Conservation (phyloP, 1,284 basidiomycete species). For the Austroboletus niveus region DNA sequence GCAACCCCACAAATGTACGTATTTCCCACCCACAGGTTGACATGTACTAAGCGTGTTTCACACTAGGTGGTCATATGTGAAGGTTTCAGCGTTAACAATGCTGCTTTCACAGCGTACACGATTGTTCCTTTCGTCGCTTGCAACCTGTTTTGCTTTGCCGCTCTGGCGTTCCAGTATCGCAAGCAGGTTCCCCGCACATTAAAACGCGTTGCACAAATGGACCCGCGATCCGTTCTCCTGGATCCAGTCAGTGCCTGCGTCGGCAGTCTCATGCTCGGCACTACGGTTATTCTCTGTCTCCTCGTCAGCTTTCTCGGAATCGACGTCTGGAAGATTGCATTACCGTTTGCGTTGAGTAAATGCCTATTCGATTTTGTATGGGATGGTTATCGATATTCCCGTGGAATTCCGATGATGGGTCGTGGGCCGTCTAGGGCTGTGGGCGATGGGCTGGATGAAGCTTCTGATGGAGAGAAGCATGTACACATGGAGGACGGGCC, state of each 20-base stretch:
- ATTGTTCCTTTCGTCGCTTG: conserved; percentile 69
- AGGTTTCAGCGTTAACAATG: conserved; percentile 58
- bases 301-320: conserved; percentile 57
- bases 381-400: conserved; percentile 51
- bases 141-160: conserved; percentile 51
- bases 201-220: conserved; percentile 35
- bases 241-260: conserved; percentile 52
- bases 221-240: conserved; percentile 46
- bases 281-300: conserved; percentile 50
- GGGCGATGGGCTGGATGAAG: background rate
- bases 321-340: conserved; percentile 80
- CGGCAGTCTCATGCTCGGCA: conserved; percentile 48
- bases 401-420: conserved; percentile 21
- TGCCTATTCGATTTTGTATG: conserved; percentile 63
- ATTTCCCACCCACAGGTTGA: background rate
- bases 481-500: background rate
- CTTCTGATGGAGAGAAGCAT: background rate
- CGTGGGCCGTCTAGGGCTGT: conserved; percentile 5
- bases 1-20: conserved; percentile 70
- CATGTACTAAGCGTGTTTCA: background rate
- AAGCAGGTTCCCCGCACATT: conserved; percentile 49
- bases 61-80: conserved; percentile 57
- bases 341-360: conserved; percentile 83
- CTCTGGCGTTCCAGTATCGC: conserved; percentile 56
- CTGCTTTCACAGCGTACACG: conserved; percentile 69